Evolutionary conservation across 2,329 filamentous ascomycete species (phyloP), one percentile per base, ranked within the genome.

Genomic region (Parasarocladium wereldwijsianum): DNA sequence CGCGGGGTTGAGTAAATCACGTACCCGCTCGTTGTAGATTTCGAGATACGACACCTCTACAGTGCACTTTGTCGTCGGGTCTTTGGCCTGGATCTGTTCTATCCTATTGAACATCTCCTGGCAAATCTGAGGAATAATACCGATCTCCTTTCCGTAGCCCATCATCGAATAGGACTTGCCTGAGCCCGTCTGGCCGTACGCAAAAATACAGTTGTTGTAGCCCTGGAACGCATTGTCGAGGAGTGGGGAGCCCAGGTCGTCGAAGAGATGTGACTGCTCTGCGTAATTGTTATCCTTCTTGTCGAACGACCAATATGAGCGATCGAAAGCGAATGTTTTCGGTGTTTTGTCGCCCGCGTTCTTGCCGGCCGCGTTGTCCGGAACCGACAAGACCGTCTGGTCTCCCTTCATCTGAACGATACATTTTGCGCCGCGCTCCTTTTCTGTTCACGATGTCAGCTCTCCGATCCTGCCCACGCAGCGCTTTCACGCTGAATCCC

Each of bases 81-180:
- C 84, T 42, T 65, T 21, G 15, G n/a, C 50, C 41, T 79, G 68
- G 44, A 87, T 63, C 28, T 60, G 58, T 16, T 61, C 60, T 47
- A 98, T 98, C 39, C 87, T 70, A 47, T 78, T 72, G 52, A 98
- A 98, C 85, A 98, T 96, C 46, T 93, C 79, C 59, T 90, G 82
- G 54, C 90, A 98, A 58, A 98, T 98, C 46, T 76, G 81, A 26
- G 92, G 90, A 38, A 96, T 96, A 39, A 98, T 90, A 52, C 90
- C 90, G 34, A 85, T 71, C 48, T 98, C 87, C 46, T 87, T 79
- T 32, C 90, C 90, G 57, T 96, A 98, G 28, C 90, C 90, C 90
- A 98, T 98, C 87, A 98, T 98, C 18, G 86, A 94, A 55, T 98
- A 98, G 11, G 85, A 94, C 60, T 98, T 98, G 56, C 90, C 90